Percentiles rank a stretch among this genome's conserved stretches.
These are phyloP conservation scores for Juncus effusus DNA, from an alignment of 176 grass and related monocot genomes.

Conservation along the genomic window DNA sequence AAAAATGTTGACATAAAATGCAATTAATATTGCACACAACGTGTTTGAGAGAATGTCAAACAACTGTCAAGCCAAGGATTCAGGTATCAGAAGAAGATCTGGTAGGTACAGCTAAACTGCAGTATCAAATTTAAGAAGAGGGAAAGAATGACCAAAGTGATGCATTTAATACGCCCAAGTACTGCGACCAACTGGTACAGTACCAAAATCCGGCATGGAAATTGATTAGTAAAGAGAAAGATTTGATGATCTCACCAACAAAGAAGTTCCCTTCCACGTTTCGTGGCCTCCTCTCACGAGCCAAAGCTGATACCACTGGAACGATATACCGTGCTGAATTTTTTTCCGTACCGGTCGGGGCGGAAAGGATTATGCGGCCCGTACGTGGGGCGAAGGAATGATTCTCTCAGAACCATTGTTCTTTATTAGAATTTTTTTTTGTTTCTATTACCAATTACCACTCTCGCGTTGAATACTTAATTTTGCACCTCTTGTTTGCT, in stretches of 20 bases:
- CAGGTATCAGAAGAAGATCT: too few species aligned
- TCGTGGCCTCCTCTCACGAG: slow-evolving; percentile 34
- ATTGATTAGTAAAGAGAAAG: neutral
- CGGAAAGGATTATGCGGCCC: neutral
- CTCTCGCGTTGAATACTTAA: too few species aligned
- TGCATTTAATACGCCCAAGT: neutral
- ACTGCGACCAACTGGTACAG: neutral
- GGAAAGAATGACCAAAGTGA: neutral
- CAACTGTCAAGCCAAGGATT: neutral
- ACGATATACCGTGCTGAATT: neutral
- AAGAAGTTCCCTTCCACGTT: slow-evolving; percentile 66
- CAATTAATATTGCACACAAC: neutral
- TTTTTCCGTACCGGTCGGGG: slow-evolving; percentile 4
- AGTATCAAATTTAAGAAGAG: neutral
- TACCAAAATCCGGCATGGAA: neutral
- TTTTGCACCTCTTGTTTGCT: too few species aligned
- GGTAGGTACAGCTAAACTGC: too few species aligned
- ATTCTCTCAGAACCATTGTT: neutral
- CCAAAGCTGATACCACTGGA: neutral
- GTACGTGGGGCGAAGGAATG: slow-evolving; percentile 2
- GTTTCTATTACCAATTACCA: too few species aligned
- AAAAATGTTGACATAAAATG: neutral
- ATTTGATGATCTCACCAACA: slow-evolving; percentile 41
- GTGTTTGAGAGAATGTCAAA: neutral
- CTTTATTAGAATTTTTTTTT: too few species aligned